Percentiles rank a stretch among this genome's conserved stretches.
These are phyloP conservation scores for Neofusicoccum umdonicola DNA, from an alignment of 2,329 filamentous ascomycete genomes.

Conservation along the genomic window DNA sequence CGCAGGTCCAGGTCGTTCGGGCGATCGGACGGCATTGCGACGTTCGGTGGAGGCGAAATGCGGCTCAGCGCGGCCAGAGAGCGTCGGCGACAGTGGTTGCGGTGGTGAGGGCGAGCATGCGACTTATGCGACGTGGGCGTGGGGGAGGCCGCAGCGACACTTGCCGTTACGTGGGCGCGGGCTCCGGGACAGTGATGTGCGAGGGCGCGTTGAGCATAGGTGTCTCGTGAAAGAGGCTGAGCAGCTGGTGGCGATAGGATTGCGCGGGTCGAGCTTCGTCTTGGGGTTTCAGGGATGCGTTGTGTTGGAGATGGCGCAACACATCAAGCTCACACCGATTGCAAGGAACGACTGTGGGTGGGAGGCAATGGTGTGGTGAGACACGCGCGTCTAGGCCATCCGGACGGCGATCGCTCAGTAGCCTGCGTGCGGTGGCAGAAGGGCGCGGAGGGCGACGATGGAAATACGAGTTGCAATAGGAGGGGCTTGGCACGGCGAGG, in stretches of 20 bases:
- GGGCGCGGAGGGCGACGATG: not conserved
- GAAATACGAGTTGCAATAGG: conserved; percentile 15
- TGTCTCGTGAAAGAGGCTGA: conserved; percentile 14
- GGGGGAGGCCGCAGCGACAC: not conserved
- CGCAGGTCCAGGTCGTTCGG: conserved; percentile 34
- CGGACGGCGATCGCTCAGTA: conserved; percentile 11
- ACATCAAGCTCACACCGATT: conserved; percentile 15
- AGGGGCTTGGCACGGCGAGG: conserved; percentile 6
- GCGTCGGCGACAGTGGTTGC: conserved; percentile 18
- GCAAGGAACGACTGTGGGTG: conserved; percentile 11
- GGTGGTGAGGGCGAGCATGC: conserved; percentile 7
- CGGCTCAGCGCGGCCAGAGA: conserved; percentile 9
- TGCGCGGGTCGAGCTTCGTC: conserved; percentile 16
- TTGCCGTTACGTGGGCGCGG: conserved; percentile 10
- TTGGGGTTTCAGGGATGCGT: conserved; percentile 16
- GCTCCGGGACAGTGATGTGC: conserved; percentile 3
- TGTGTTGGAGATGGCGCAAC: conserved; percentile 11
- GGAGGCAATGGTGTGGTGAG: conserved; percentile 16
- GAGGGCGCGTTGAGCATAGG: conserved; percentile 16
- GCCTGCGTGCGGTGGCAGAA: not conserved
- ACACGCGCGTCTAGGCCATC: conserved; percentile 13
- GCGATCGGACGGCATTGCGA: conserved; percentile 22
- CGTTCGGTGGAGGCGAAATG: conserved; percentile 20
- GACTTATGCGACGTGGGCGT: conserved; percentile 2
- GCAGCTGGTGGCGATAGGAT: conserved; percentile 17